These are phyloP conservation scores for Penicillium goetzii DNA, from an alignment of 495 filamentous ascomycete genomes.

Conservation along the genomic window DNA sequence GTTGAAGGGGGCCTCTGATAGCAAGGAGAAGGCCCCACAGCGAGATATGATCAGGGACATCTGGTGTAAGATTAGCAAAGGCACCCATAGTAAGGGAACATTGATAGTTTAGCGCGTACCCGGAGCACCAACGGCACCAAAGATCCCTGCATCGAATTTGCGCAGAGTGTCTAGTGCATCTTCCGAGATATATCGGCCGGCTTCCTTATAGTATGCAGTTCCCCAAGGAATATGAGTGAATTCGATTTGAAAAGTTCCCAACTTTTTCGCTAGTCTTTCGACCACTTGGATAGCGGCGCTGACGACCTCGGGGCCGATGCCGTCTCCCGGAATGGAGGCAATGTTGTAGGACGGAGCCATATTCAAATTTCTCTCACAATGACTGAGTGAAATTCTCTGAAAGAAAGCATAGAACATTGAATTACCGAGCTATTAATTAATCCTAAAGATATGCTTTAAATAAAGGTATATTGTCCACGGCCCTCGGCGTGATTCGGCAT, in stretches of 20 bases:
- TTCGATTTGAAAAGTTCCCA: slow-evolving; percentile 41
- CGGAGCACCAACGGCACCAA: slow-evolving; percentile 51
- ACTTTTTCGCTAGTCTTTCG: slow-evolving; percentile 33
- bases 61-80: slow-evolving; percentile 25
- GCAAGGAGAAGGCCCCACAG: slow-evolving; percentile 55
- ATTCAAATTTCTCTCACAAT: neutral
- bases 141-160: slow-evolving; percentile 49
- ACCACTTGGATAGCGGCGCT: slow-evolving; percentile 42
- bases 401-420: neutral
- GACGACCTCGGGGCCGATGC: slow-evolving; percentile 49
- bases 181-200: slow-evolving; percentile 46
- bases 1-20: slow-evolving; percentile 52
- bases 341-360: slow-evolving; percentile 36
- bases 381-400: neutral
- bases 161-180: slow-evolving; percentile 42
- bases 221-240: slow-evolving; percentile 49
- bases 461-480: neutral
- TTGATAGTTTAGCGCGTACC: slow-evolving; percentile 26
- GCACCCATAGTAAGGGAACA: no score
- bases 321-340: slow-evolving; percentile 49
- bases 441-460: neutral
- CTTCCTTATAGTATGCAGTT: slow-evolving; percentile 44
- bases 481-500: neutral
- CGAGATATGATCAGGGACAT: slow-evolving; percentile 56
- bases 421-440: neutral